These are phyloP conservation scores for Graphilbum ipis-grandicollis DNA, from an alignment of 2,329 filamentous ascomycete species.

Conservation along the genomic window DNA sequence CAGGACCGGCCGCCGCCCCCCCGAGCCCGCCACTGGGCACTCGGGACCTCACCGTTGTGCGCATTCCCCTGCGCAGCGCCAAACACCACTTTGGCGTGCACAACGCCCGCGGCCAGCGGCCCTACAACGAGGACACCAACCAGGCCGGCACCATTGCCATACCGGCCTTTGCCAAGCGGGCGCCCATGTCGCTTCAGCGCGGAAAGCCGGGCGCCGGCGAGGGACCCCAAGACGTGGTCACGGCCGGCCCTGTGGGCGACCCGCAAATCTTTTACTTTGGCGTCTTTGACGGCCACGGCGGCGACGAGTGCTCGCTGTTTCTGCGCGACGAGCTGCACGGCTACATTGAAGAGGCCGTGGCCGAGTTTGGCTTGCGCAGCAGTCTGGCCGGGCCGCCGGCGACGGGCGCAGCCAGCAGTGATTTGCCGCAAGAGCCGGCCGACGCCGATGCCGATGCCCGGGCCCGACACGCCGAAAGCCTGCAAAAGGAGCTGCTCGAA, in stretches of 20 bases:
- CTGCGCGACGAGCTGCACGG: constrained; percentile 68
- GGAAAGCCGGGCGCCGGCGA: constrained; percentile 28
- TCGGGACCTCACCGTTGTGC: constrained; percentile 79
- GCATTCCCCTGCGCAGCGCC: constrained; percentile 80
- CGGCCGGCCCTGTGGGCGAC: constrained; percentile 58
- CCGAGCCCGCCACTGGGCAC: too few species aligned
- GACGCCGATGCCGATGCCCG: background rate
- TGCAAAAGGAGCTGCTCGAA: constrained; percentile 55
- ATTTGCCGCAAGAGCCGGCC: background rate
- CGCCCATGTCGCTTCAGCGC: constrained; percentile 44
- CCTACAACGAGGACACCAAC: constrained; percentile 85
- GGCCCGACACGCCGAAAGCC: constrained; percentile 8
- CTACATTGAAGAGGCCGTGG: constrained; percentile 72
- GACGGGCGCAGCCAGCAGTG: too few species aligned
- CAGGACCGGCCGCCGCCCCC: constrained; percentile 28
- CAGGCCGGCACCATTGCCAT: constrained; percentile 87
- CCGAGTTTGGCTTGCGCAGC: constrained; percentile 60
- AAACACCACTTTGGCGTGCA: constrained; percentile 90
- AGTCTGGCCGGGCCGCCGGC: constrained; percentile 34
- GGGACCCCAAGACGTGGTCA: constrained; percentile 41
- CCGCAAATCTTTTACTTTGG: constrained; percentile 97
- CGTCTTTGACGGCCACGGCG: constrained; percentile 92
- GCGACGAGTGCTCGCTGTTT: constrained; percentile 74
- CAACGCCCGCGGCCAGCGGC: constrained; percentile 62
- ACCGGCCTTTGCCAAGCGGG: constrained; percentile 76